Conservation (phyloP, 139 green algal genomes). For the Chlamydomonas incerta region DNA sequence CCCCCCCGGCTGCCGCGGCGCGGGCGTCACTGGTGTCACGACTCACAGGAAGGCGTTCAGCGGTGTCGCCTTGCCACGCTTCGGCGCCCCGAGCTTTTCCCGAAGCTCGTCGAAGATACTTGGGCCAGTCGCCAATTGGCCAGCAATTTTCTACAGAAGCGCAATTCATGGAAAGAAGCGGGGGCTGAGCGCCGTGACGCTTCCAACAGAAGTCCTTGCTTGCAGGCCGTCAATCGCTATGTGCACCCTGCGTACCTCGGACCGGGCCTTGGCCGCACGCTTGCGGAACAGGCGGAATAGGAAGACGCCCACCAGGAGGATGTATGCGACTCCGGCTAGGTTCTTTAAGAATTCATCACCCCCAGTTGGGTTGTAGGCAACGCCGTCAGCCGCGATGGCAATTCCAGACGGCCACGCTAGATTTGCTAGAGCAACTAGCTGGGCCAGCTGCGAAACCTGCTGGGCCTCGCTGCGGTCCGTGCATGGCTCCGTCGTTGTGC, state of each 20-base stretch:
- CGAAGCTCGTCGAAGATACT: conserved; percentile 19
- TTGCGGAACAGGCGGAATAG: conserved; percentile 64
- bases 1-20: too few species aligned
- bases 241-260: conserved; percentile 52
- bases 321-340: conserved; percentile 62
- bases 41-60: conserved; percentile 48
- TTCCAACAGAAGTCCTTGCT: neutral
- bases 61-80: conserved; percentile 5
- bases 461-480: too few species aligned
- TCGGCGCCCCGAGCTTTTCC: conserved; percentile 40
- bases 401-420: conserved; percentile 1
- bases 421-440: neutral
- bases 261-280: conserved; percentile 61
- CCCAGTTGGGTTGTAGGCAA: conserved; percentile 56
- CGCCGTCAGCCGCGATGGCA: conserved; percentile 50
- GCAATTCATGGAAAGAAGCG: too few species aligned
- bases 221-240: neutral
- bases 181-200: too few species aligned
- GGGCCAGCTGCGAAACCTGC: neutral
- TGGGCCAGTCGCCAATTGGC: neutral
- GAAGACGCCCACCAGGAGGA: conserved; percentile 71
- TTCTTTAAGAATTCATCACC: conserved; percentile 70
- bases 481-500: neutral
- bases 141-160: neutral
- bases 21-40: too few species aligned